phyloP scores from a whole-genome alignment of 2,329 filamentous ascomycete genomes.

The Colletotrichum scovillei region DNA sequence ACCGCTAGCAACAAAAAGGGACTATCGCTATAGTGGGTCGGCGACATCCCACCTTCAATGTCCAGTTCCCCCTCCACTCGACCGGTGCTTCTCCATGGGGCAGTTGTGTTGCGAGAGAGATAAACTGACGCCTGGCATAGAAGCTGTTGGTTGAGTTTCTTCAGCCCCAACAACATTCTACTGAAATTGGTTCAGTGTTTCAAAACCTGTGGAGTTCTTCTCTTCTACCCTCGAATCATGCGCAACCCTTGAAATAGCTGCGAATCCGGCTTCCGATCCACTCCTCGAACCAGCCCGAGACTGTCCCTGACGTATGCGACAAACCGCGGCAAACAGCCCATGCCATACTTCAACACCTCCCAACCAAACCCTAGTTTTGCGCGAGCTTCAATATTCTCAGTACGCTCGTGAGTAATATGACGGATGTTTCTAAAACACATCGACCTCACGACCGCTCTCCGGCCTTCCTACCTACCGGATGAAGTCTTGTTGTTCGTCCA shows the following conservation, averaged over 20 bases:
- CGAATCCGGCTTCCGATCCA: background rate
- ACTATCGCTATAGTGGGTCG: constrained; percentile 11
- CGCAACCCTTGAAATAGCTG: constrained; percentile 8
- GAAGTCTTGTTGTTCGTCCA: constrained; percentile 97
- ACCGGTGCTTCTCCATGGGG: constrained; percentile 14
- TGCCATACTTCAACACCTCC: background rate
- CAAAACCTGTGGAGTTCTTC: background rate
- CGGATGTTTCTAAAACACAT: constrained; percentile 98
- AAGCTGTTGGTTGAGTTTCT: constrained; percentile 1
- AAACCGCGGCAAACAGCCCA: constrained; percentile 8
- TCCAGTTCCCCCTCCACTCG: background rate
- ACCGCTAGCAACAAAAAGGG: constrained; percentile 10
- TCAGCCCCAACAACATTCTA: background rate
- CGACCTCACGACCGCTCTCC: constrained; percentile 95
- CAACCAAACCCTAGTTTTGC: constrained; percentile 8
- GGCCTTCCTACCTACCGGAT: constrained; percentile 91
- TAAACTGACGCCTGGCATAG: constrained; percentile 24
- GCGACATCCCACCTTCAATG: background rate
- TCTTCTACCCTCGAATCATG: constrained; percentile 11
- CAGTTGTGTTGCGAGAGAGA: constrained; percentile 20
- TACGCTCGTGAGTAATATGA: constrained; percentile 54
- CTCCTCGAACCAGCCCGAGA: constrained; percentile 7
- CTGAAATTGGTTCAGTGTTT: background rate
- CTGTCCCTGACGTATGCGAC: constrained; percentile 20
- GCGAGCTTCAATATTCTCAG: background rate